Percentiles rank a stretch among this genome's conserved stretches.
Conservation (phyloP, 768 basidiomycete genomes). For the Lactarius quietus region DNA sequence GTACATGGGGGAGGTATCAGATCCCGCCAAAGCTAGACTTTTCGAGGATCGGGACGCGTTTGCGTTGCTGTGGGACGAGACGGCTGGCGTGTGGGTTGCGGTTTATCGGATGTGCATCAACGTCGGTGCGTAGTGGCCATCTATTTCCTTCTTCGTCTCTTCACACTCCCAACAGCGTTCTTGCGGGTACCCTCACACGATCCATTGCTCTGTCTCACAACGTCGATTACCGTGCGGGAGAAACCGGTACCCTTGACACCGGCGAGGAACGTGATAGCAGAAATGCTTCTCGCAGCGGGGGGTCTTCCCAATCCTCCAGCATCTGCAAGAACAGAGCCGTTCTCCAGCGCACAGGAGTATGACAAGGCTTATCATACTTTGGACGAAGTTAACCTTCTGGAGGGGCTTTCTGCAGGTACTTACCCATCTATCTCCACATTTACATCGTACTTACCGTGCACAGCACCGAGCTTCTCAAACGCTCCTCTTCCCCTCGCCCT, state of each 20-base stretch:
- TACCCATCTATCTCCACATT: neutral
- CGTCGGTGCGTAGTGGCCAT: conserved; percentile 57
- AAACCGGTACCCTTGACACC: conserved; percentile 54
- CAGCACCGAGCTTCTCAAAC: conserved; percentile 45
- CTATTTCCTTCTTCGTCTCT: neutral
- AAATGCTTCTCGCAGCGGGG: conserved; percentile 34
- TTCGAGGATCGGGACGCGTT: conserved; percentile 48
- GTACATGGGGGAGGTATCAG: conserved; percentile 71
- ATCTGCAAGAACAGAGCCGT: conserved; percentile 29
- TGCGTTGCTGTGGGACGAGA: conserved; percentile 60
- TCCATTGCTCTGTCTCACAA: conserved; percentile 80
- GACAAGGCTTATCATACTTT: conserved; percentile 44
- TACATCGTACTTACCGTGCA: conserved; percentile 8
- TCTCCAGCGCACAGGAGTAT: conserved; percentile 36
- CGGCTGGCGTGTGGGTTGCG: conserved; percentile 66
- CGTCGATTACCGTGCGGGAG: conserved; percentile 85
- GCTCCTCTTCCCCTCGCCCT: conserved; percentile 42
- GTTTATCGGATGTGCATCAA: conserved; percentile 74
- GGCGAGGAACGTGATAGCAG: conserved; percentile 34
- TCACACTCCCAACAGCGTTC: conserved; percentile 30
- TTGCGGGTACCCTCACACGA: conserved; percentile 63
- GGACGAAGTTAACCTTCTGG: conserved; percentile 65
- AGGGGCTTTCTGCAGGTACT: conserved; percentile 62
- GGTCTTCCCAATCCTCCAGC: conserved; percentile 35
- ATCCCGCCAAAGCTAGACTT: conserved; percentile 32